Evolutionary conservation across 1,284 basidiomycete species (phyloP).

Genomic region (Puccinia hordei): DNA sequence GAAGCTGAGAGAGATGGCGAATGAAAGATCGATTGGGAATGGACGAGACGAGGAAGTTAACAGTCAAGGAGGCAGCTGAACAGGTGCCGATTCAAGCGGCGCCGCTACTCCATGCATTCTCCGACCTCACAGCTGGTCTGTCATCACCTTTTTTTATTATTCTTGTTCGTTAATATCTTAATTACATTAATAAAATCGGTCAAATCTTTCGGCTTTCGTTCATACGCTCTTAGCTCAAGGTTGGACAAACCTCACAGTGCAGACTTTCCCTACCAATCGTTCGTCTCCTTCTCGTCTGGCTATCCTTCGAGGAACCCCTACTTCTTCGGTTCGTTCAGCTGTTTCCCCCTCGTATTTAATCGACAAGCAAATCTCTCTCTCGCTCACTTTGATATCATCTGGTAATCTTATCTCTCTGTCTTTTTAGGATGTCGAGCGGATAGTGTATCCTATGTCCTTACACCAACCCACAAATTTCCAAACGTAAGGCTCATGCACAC

Average conservation of each 20-base stretch:
- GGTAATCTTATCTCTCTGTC: background rate
- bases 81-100: slow-evolving; percentile 55
- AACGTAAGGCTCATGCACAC: slow-evolving; percentile 2
- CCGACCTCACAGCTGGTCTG: slow-evolving; percentile 57
- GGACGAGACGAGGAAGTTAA: background rate
- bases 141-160: background rate
- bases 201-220: no score
- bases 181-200: no score
- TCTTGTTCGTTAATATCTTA: no score
- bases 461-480: slow-evolving; percentile 28
- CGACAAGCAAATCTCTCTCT: no score
- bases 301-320: slow-evolving; percentile 23
- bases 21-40: background rate
- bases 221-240: slow-evolving; percentile 52
- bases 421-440: background rate
- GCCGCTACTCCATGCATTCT: slow-evolving; percentile 58
- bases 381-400: no score
- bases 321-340: slow-evolving; percentile 12
- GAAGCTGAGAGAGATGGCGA: background rate
- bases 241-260: slow-evolving; percentile 53
- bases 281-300: background rate
- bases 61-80: background rate
- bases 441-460: slow-evolving; percentile 29
- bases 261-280: slow-evolving; percentile 41
- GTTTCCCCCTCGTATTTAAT: no score